Percentiles rank a stretch among this genome's conserved stretches.
These are phyloP conservation scores for Pelargonium citronellum DNA, from an alignment of 441 rosid genomes.

Conservation along the genomic window DNA sequence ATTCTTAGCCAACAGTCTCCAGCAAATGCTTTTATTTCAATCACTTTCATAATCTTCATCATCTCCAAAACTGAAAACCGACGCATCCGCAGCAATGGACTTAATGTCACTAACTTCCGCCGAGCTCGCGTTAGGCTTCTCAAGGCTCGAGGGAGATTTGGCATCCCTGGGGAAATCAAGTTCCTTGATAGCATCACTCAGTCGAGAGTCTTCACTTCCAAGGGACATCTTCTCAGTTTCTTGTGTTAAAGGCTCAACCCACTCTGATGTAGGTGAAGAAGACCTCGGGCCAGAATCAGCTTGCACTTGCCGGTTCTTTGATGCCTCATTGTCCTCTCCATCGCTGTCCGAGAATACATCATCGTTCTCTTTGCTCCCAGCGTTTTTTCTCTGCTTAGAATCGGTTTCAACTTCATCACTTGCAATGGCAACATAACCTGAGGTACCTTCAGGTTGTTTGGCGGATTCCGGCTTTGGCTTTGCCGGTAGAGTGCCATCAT, in stretches of 20 bases:
- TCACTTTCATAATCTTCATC: constrained; percentile 68
- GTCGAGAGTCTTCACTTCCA: constrained; percentile 18
- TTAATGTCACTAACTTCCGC: constrained; percentile 46
- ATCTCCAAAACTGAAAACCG: constrained; percentile 69
- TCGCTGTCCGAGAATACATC: constrained; percentile 73
- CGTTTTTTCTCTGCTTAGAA: constrained; percentile 29
- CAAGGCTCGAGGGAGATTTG: constrained; percentile 24
- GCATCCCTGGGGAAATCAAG: constrained; percentile 1
- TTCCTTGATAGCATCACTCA: constrained; percentile 19
- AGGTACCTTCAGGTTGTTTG: constrained; percentile 24
- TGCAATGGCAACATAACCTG: constrained; percentile 24
- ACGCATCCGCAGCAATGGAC: constrained; percentile 75
- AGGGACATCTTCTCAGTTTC: constrained; percentile 29
- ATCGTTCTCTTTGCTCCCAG: constrained; percentile 38
- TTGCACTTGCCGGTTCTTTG: constrained; percentile 27
- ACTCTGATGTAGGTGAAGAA: constrained; percentile 17
- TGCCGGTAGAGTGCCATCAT: constrained; percentile 31
- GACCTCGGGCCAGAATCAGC: constrained; percentile 11
- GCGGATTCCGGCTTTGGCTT: constrained; percentile 34
- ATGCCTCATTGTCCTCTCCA: constrained; percentile 41
- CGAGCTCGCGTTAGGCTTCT: constrained; percentile 23
- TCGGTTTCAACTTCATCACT: constrained; percentile 15
- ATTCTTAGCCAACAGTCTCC: not conserved
- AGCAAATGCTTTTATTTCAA: constrained; percentile 21
- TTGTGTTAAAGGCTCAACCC: constrained; percentile 24